Percentiles rank a stretch among this genome's conserved stretches.
phyloP scores from a whole-genome alignment of 805 yeast genomes.

The Cephaloascus fragrans region DNA sequence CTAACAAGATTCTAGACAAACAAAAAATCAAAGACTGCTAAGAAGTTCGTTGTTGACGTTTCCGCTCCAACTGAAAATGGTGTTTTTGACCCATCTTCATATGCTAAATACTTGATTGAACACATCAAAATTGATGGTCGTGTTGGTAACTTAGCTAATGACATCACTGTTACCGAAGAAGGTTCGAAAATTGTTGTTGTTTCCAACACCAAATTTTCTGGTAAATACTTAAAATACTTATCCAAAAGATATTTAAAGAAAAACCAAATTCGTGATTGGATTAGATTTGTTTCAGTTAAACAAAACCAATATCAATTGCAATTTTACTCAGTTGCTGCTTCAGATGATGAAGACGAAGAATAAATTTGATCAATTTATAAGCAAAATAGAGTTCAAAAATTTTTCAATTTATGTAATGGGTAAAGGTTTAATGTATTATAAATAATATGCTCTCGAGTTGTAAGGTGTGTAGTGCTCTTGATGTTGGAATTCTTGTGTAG shows the following conservation, averaged over 20 bases:
- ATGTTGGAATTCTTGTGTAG: too few species aligned
- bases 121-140: conserved; percentile 98
- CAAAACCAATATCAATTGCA: conserved; percentile 94
- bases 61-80: conserved; percentile 96
- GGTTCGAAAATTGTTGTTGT: conserved; percentile 86
- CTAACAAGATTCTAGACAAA: conserved; percentile 62
- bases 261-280: conserved; percentile 99
- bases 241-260: conserved; percentile 99
- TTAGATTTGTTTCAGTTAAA: conserved; percentile 94
- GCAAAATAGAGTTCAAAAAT: too few species aligned
- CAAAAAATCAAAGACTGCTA: conserved; percentile 68
- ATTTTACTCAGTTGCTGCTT: conserved; percentile 96
- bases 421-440: not conserved
- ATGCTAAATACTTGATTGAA: conserved; percentile 96
- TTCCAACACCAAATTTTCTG: conserved; percentile 93
- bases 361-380: conserved; percentile 31
- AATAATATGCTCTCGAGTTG: not conserved
- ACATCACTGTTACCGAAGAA: conserved; percentile 78
- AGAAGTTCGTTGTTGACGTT: conserved; percentile 91
- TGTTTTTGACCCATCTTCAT: conserved; percentile 95
- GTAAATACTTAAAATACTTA: conserved; percentile 99
- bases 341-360: conserved; percentile 94
- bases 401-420: not conserved
- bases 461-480: not conserved
- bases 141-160: conserved; percentile 95